Evolutionary conservation across 768 basidiomycete genomes (phyloP).

Genomic region (Obba rivulosa): DNA sequence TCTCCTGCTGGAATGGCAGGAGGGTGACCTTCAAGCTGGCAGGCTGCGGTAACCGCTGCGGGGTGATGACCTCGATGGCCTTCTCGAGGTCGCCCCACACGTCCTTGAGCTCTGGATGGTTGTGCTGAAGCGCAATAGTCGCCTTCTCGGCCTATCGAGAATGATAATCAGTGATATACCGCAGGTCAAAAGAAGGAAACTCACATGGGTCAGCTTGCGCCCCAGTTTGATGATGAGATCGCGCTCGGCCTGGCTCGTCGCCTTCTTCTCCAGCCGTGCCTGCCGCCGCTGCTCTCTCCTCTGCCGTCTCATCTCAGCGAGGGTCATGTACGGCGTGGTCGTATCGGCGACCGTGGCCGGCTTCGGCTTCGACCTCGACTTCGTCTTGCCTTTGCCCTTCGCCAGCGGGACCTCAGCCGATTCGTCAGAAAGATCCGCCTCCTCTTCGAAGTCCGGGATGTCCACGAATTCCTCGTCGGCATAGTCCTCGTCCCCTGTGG

Average conservation of each 20-base stretch:
- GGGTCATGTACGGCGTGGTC: constrained; percentile 27
- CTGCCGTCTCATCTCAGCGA: not conserved
- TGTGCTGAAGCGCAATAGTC: constrained; percentile 51
- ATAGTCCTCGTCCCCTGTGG: constrained; percentile 23
- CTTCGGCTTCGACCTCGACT: constrained; percentile 20
- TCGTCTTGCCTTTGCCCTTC: constrained; percentile 32
- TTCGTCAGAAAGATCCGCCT: constrained; percentile 9
- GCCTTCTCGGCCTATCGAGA: constrained; percentile 64
- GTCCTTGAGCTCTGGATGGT: constrained; percentile 77
- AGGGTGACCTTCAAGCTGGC: constrained; percentile 77
- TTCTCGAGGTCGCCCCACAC: constrained; percentile 86
- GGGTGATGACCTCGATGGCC: constrained; percentile 52
- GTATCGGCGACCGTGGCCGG: constrained; percentile 6
- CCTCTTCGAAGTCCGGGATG: not conserved
- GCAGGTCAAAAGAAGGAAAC: constrained; percentile 16
- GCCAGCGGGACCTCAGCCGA: constrained; percentile 23
- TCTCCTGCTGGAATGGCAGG: constrained; percentile 93
- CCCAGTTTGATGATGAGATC: constrained; percentile 52
- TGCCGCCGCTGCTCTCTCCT: constrained; percentile 23
- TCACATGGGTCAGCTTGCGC: constrained; percentile 66
- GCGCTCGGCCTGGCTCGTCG: constrained; percentile 39
- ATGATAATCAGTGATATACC: constrained; percentile 10
- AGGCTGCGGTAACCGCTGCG: constrained; percentile 75
- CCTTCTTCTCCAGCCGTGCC: constrained; percentile 17
- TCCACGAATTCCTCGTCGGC: constrained; percentile 5